Conservation (phyloP, 2,329 filamentous ascomycete genomes). For the Chrysoporthe puriensis region DNA sequence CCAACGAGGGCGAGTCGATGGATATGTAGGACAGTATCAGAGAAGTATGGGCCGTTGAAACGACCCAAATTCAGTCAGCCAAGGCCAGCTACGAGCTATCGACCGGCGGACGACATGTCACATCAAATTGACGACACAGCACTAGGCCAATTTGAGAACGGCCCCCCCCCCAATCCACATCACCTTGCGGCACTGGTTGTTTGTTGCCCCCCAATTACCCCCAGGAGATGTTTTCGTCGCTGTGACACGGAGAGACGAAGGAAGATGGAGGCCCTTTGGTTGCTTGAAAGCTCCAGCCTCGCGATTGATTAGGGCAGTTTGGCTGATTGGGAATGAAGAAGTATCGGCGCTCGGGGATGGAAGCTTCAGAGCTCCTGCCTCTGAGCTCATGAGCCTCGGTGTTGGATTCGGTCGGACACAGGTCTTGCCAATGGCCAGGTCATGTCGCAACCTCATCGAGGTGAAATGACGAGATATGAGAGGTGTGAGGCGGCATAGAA, state of each 20-base stretch:
- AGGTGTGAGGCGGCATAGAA: background rate
- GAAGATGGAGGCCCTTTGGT: conserved; percentile 55
- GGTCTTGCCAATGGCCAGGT: conserved; percentile 9
- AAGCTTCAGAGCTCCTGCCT: conserved; percentile 55
- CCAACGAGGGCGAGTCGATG: conserved; percentile 69
- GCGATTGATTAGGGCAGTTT: conserved; percentile 32
- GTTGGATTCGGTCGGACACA: conserved; percentile 19
- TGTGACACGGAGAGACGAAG: conserved; percentile 29
- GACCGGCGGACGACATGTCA: conserved; percentile 17
- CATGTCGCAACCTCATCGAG: background rate
- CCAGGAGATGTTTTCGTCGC: conserved; percentile 24
- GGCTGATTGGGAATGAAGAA: conserved; percentile 32
- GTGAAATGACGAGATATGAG: background rate
- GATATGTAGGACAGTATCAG: conserved; percentile 58
- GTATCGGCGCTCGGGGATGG: conserved; percentile 48
- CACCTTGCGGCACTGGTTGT: conserved; percentile 39
- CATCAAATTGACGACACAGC: conserved; percentile 35
- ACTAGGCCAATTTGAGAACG: conserved; percentile 33
- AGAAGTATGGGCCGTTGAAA: conserved; percentile 11
- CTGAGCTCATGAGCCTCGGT: conserved; percentile 5
- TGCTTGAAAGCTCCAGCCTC: conserved; percentile 69
- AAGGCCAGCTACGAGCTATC: conserved; percentile 13
- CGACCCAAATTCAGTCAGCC: conserved; percentile 3
- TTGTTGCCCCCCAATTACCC: conserved; percentile 31
- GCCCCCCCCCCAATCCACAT: conserved; percentile 36